Base-by-base conservation (phyloP, 345 rosid genomes). In the Lepidium africanum region DNA sequence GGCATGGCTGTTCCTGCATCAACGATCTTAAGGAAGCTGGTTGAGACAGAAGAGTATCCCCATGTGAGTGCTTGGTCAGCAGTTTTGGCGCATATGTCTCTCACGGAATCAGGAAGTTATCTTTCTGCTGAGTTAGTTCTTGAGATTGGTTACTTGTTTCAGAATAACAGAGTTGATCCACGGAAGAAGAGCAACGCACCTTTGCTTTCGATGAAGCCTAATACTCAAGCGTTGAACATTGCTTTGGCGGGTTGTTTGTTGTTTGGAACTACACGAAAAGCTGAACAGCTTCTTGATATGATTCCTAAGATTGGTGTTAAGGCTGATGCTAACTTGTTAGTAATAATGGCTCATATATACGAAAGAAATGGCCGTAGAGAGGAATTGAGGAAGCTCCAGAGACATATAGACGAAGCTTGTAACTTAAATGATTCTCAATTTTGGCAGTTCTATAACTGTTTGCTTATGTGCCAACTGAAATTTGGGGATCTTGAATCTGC, bases 361-460 rank as follows among this genome's bases (percentile, higher is more conserved):
- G 92, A 87, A 82, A 86, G 92, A 77, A 94, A 94, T 73, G 97
- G 99, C 47, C 76, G 90, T 65, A 81, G 88, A 65, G 88, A 87
- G 65, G 97, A 91, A 60, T 76, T 88, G 63, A 88, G 66, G 80
- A 88, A 86, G 81, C 97, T 94, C 61, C 88, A 82, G 79, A 82
- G 99, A 75, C 83, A 86, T 74, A 79, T 93, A 64, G 96, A 88
- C 38, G 98, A 90, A 78, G 87, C 86, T 36, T 82, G 78, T 6
- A 77, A 76, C 82, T 65, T 91, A 21, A 87, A 59, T 63, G 92
- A 86, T 72, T 59, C 48, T 69, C 97, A 90, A 66, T 84, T 87
- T 73, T 78, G 87, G 69, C 97, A 91, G 65, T 90, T 87, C 54
- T 80, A 88, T 65, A 86, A 85, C 76, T 88, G 95, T 48, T 70